Percentiles rank a stretch among this genome's conserved stretches.
phyloP scores from a whole-genome alignment of 176 grass and related monocot genomes.

The Eragrostis curvula region DNA sequence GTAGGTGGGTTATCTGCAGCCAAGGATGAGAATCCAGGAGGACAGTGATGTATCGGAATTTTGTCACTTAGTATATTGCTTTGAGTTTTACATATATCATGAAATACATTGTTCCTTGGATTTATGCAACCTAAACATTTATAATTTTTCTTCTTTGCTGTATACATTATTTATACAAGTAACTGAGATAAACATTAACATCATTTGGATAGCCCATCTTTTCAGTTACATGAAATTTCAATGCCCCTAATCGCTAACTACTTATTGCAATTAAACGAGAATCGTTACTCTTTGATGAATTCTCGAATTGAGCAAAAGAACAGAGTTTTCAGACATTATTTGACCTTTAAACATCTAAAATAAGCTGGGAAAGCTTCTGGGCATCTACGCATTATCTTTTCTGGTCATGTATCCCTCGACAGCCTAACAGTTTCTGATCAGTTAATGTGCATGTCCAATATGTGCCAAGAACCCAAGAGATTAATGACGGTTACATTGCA shows the following conservation, averaged over 20 bases:
- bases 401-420: no score
- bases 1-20: neutral
- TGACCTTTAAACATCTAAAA: neutral
- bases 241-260: neutral
- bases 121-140: neutral
- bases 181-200: slow-evolving; percentile 4
- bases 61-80: slow-evolving; percentile 2
- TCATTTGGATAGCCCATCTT: neutral
- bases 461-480: neutral
- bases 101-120: slow-evolving; percentile 3
- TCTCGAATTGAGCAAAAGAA: neutral
- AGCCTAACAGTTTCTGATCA: neutral
- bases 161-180: neutral
- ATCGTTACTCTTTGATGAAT: neutral
- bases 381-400: neutral
- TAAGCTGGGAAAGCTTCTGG: neutral
- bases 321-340: neutral
- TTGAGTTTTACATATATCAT: neutral
- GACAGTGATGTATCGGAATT: neutral
- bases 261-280: neutral
- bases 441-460: slow-evolving; percentile 1
- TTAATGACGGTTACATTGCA: neutral
- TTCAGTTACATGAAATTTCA: neutral
- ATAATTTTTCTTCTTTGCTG: neutral
- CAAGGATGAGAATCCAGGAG: slow-evolving; percentile 7